Percentiles rank a stretch among this genome's conserved stretches.
Evolutionary conservation across 352 stramenopile genomes (phyloP).

Genomic region (Globisporangium lucens): DNA sequence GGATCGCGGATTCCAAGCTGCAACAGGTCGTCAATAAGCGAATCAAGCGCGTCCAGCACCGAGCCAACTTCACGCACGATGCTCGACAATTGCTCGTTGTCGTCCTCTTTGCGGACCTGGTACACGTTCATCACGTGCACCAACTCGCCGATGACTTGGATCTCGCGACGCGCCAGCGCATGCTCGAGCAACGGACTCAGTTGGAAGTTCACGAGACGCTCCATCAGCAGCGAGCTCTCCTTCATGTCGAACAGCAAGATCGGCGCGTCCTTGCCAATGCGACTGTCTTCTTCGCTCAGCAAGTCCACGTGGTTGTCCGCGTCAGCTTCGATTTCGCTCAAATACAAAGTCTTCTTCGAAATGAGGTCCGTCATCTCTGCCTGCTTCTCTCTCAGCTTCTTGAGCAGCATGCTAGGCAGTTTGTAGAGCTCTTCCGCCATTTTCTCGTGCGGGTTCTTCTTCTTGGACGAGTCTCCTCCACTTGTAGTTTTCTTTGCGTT

Average conservation of each 20-base stretch:
- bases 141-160: slow-evolving; percentile 54
- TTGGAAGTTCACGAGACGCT: slow-evolving; percentile 74
- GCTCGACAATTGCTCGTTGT: background rate
- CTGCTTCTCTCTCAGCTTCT: slow-evolving; percentile 59
- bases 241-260: slow-evolving; percentile 84
- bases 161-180: slow-evolving; percentile 55
- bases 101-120: slow-evolving; percentile 15
- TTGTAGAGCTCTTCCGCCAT: slow-evolving; percentile 73
- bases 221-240: slow-evolving; percentile 57
- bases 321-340: slow-evolving; percentile 64
- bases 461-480: slow-evolving; percentile 4
- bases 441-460: slow-evolving; percentile 26
- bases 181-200: slow-evolving; percentile 76
- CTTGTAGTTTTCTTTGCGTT: slow-evolving; percentile 19
- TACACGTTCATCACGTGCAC: slow-evolving; percentile 60
- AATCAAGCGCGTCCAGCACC: slow-evolving; percentile 45
- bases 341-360: slow-evolving; percentile 67
- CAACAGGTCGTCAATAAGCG: slow-evolving; percentile 51
- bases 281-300: slow-evolving; percentile 51
- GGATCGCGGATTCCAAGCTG: slow-evolving; percentile 56
- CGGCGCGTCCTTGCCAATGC: slow-evolving; percentile 67
- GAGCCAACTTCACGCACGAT: slow-evolving; percentile 26
- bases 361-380: slow-evolving; percentile 49
- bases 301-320: slow-evolving; percentile 50
- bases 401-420: slow-evolving; percentile 53